These are phyloP conservation scores for Triangularia verruculosa DNA, from an alignment of 2,329 filamentous ascomycete species.

Conservation along the genomic window DNA sequence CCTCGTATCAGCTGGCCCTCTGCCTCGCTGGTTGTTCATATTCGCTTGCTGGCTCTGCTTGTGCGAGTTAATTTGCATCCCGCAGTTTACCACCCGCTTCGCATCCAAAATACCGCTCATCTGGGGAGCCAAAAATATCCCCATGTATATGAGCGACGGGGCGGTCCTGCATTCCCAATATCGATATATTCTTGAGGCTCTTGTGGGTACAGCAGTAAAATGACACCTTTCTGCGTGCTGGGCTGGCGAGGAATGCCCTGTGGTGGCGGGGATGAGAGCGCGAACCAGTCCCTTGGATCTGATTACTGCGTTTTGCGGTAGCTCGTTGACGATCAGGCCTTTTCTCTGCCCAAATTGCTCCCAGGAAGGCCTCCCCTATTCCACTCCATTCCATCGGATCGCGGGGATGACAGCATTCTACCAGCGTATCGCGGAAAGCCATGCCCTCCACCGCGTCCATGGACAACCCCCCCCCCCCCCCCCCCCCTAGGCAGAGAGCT, in stretches of 20 bases:
- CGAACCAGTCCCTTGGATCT: not conserved
- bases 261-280: not conserved
- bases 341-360: not conserved
- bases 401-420: not conserved
- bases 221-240: not conserved
- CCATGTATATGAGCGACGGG: conserved; percentile 16
- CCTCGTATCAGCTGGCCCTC: not conserved
- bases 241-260: not conserved
- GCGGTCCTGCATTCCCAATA: conserved; percentile 13
- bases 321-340: not conserved
- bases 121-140: conserved; percentile 27
- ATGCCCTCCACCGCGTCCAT: not conserved
- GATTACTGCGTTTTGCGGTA: not conserved
- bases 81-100: conserved; percentile 14
- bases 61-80: conserved; percentile 22
- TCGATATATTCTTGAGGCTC: conserved; percentile 23
- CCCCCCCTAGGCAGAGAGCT: conserved; percentile 10
- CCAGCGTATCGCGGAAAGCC: not conserved
- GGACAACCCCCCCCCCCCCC: too few relatives aligned
- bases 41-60: conserved; percentile 7
- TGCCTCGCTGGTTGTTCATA: not conserved
- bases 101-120: conserved; percentile 8
- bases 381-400: not conserved
- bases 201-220: conserved; percentile 7
- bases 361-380: not conserved